Evolutionary conservation across 176 grass and related monocot genomes (phyloP).

Genomic region (Eremochloa ophiuroides): DNA sequence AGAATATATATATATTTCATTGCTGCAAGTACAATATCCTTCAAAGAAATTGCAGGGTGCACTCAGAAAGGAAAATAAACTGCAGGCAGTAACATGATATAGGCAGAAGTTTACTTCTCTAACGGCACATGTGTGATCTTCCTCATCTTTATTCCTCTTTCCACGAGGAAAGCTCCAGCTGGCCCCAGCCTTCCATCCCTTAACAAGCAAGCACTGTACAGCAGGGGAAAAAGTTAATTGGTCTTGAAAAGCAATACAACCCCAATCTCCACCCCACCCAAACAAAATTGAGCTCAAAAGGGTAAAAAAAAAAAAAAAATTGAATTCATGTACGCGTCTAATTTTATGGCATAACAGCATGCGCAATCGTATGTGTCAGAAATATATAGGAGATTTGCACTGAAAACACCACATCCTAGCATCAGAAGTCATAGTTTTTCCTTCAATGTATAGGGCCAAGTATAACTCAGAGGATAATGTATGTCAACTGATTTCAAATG

Average conservation of each 20-base stretch:
- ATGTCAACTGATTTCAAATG: neutral
- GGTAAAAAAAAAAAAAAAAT: neutral
- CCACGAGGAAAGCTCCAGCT: constrained; percentile 99
- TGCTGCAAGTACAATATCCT: neutral
- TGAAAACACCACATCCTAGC: neutral
- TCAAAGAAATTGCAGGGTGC: neutral
- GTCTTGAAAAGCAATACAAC: neutral
- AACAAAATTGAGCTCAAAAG: neutral
- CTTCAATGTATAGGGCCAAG: no score
- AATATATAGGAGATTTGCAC: neutral
- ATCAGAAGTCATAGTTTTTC: neutral
- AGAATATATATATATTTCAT: neutral
- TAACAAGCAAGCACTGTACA: constrained; percentile 91
- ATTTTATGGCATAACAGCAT: neutral
- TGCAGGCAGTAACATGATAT: neutral
- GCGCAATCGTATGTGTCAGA: neutral
- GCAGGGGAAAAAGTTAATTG: neutral
- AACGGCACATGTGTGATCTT: constrained; percentile 88
- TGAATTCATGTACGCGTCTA: neutral
- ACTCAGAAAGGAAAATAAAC: neutral
- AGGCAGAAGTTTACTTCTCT: constrained; percentile 70
- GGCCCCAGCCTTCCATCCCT: constrained; percentile 90
- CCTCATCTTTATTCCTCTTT: constrained; percentile 96
- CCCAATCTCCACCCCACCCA: neutral
- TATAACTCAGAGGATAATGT: neutral